phyloP scores from a whole-genome alignment of 768 basidiomycete genomes.

The Piloderma croceum region DNA sequence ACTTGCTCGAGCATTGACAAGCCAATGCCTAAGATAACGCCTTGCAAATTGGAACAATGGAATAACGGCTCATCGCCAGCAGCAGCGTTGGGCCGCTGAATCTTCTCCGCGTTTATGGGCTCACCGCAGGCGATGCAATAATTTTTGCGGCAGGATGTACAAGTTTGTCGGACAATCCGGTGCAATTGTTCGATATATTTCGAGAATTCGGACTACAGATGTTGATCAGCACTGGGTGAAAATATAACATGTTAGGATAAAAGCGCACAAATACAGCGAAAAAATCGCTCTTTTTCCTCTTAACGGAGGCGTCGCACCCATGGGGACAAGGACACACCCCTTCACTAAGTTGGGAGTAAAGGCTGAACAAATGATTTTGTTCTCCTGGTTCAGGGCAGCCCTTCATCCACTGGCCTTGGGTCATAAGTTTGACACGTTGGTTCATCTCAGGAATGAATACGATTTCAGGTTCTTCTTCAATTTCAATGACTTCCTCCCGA shows the following conservation, averaged over 20 bases:
- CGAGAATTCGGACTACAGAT: conserved; percentile 60
- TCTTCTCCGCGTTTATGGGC: conserved; percentile 41
- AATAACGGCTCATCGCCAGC: neutral
- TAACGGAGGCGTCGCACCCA: conserved; percentile 59
- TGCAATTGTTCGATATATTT: conserved; percentile 63
- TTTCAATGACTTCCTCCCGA: conserved; percentile 86
- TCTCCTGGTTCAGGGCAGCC: conserved; percentile 93
- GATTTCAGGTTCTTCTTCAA: conserved; percentile 72
- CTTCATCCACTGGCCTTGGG: conserved; percentile 94
- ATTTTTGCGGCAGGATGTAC: conserved; percentile 52
- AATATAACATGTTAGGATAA: neutral
- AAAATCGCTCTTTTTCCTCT: conserved; percentile 70
- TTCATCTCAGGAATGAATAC: conserved; percentile 34
- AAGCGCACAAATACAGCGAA: conserved; percentile 73
- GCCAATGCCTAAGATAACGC: conserved; percentile 86
- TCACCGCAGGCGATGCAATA: conserved; percentile 80
- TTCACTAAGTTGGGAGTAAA: conserved; percentile 69
- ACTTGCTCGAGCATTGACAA: conserved; percentile 77
- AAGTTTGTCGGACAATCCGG: conserved; percentile 51
- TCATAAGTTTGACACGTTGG: conserved; percentile 61
- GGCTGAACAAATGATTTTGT: conserved; percentile 80
- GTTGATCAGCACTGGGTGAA: conserved; percentile 11
- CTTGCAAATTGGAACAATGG: conserved; percentile 64
- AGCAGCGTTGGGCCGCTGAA: conserved; percentile 26
- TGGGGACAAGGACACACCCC: conserved; percentile 67